Evolutionary conservation across 1,284 basidiomycete species (phyloP).

Genomic region (Trichosporon ovoides): DNA sequence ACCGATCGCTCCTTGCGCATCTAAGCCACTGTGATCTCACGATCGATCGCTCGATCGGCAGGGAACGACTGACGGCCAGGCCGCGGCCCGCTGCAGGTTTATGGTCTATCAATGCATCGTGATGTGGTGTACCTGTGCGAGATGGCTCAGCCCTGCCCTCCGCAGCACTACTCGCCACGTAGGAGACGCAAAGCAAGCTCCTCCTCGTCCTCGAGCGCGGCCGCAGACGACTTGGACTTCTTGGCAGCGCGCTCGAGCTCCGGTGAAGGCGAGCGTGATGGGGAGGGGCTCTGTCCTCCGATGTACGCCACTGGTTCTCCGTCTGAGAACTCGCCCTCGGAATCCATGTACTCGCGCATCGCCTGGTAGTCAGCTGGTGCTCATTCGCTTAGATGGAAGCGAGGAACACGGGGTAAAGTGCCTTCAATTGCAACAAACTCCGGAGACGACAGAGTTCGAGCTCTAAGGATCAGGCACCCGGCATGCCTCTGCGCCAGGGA

Average conservation of each 20-base stretch:
- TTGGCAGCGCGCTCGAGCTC: slow-evolving; percentile 10
- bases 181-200: slow-evolving; percentile 43
- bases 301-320: neutral
- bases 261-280: slow-evolving; percentile 18
- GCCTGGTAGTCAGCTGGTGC: slow-evolving; percentile 7
- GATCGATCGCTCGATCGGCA: too few species aligned
- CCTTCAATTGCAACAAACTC: too few species aligned
- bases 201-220: slow-evolving; percentile 39
- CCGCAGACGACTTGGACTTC: slow-evolving; percentile 16
- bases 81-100: too few species aligned
- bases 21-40: too few species aligned
- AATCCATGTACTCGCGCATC: slow-evolving; percentile 13
- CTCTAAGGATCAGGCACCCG: too few species aligned
- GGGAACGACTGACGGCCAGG: too few species aligned
- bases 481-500: too few species aligned
- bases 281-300: neutral
- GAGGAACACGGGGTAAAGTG: too few species aligned
- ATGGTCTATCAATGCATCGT: neutral
- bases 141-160: neutral
- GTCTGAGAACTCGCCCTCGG: slow-evolving; percentile 12
- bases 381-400: neutral
- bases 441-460: too few species aligned
- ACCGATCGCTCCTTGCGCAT: too few species aligned
- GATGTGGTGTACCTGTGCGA: neutral
- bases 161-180: slow-evolving; percentile 24